Conservation (phyloP, 2,329 filamentous ascomycete species). For the Claviceps purpurea region DNA sequence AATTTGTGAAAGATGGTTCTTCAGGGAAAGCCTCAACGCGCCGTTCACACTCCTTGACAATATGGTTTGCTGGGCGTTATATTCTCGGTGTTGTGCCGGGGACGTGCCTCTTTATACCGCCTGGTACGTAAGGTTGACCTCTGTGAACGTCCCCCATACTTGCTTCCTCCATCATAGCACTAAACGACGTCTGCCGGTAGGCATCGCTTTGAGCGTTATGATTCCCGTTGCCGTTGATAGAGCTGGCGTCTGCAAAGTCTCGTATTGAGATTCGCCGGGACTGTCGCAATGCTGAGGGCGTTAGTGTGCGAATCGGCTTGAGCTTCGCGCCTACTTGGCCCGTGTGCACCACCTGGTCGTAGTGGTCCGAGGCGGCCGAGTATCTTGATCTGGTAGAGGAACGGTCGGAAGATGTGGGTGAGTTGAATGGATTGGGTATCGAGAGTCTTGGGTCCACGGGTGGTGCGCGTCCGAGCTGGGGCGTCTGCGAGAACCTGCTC, state of each 20-base stretch:
- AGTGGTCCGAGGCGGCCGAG: constrained; percentile 14
- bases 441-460: constrained; percentile 12
- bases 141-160: constrained; percentile 27
- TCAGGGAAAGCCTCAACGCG: no score
- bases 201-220: constrained; percentile 3
- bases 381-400: constrained; percentile 9
- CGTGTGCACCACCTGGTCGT: constrained; percentile 12
- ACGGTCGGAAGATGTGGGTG: constrained; percentile 15
- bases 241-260: constrained; percentile 30
- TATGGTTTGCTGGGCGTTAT: not conserved
- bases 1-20: no score
- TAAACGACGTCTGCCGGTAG: constrained; percentile 33
- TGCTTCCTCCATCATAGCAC: constrained; percentile 38
- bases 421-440: constrained; percentile 24
- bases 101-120: constrained; percentile 10
- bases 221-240: constrained; percentile 13
- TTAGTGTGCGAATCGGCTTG: constrained; percentile 27
- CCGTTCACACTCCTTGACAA: not conserved
- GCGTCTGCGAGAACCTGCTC: not conserved
- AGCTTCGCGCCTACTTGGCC: constrained; percentile 16
- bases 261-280: constrained; percentile 18
- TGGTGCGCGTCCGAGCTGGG: not conserved
- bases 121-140: constrained; percentile 24
- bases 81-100: constrained; percentile 23
- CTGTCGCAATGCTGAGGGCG: constrained; percentile 11